Evolutionary conservation across 495 filamentous ascomycete genomes (phyloP).

Genomic region (Tuber umbilicatum): DNA sequence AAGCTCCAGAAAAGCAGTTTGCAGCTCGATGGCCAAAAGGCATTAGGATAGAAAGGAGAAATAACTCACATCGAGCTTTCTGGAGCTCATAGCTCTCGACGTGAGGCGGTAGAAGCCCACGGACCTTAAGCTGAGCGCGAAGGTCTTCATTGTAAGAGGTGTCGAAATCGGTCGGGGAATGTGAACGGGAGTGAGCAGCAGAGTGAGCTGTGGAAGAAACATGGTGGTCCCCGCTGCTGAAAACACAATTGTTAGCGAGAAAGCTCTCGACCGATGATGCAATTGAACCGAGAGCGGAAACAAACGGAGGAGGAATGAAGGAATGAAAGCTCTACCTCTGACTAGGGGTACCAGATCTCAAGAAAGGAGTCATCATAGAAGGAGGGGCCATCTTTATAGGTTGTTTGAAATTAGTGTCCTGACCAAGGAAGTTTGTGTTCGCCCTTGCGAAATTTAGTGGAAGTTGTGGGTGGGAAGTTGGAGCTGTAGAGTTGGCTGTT

Average conservation of each 20-base stretch:
- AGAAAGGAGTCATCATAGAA: constrained; percentile 30
- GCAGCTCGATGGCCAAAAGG: not conserved
- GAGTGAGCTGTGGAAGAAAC: constrained; percentile 21
- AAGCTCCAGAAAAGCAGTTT: constrained; percentile 1
- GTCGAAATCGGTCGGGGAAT: constrained; percentile 46
- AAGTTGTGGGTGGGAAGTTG: not conserved
- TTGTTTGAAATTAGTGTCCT: constrained; percentile 19
- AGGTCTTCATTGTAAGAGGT: constrained; percentile 59
- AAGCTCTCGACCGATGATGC: not conserved
- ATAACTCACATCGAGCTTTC: constrained; percentile 56
- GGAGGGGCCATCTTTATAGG: constrained; percentile 13
- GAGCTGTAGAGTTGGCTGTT: not conserved
- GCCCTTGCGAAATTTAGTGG: constrained; percentile 35
- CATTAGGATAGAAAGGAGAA: not conserved
- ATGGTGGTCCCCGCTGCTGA: not conserved
- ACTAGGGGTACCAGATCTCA: constrained; percentile 29
- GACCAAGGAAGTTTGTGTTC: constrained; percentile 41
- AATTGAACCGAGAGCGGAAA: constrained; percentile 1
- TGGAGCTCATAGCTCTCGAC: constrained; percentile 65
- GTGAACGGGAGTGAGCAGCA: constrained; percentile 24
- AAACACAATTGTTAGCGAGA: not conserved
- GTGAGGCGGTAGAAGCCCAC: constrained; percentile 64
- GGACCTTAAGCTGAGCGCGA: constrained; percentile 62
- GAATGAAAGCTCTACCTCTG: constrained; percentile 20
- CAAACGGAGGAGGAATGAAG: not conserved